Conservation (phyloP, 2,329 filamentous ascomycete genomes). For the Colletotrichum tropicicola region DNA sequence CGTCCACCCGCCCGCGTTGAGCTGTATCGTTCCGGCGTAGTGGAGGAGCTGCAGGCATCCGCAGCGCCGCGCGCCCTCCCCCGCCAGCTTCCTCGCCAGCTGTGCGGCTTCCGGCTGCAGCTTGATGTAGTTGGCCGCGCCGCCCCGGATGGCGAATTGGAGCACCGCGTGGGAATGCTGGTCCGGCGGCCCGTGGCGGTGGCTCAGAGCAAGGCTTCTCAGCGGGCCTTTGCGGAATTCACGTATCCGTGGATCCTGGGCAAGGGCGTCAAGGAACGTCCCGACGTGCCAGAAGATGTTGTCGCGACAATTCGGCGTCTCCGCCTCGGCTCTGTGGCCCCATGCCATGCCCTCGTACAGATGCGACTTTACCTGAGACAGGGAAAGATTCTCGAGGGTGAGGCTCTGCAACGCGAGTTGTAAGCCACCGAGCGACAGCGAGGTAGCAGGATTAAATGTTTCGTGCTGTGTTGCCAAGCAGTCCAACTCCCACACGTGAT, state of each 20-base stretch:
- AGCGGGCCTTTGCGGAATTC: too few relatives aligned
- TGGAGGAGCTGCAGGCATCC: neutral
- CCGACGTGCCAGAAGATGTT: neutral
- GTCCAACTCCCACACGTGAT: neutral
- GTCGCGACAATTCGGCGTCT: neutral
- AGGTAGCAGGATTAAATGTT: neutral
- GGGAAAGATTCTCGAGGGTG: neutral
- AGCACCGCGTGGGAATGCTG: neutral
- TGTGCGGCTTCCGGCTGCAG: too few relatives aligned
- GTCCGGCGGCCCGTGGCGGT: too few relatives aligned
- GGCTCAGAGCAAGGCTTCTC: too few relatives aligned
- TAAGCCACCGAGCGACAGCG: neutral
- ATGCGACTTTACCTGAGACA: neutral
- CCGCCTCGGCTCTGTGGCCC: neutral
- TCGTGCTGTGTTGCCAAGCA: neutral
- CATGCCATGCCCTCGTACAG: neutral
- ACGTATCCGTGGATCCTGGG: too few relatives aligned
- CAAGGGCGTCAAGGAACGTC: neutral
- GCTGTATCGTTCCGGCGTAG: neutral
- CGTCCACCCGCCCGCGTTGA: too few relatives aligned
- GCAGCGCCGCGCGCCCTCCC: too few relatives aligned
- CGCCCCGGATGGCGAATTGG: neutral
- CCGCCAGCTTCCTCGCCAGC: neutral
- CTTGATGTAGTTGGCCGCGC: neutral
- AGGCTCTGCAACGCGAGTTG: neutral